Conservation (phyloP, 257 asterid genomes). For the Solanum medicagineum region DNA sequence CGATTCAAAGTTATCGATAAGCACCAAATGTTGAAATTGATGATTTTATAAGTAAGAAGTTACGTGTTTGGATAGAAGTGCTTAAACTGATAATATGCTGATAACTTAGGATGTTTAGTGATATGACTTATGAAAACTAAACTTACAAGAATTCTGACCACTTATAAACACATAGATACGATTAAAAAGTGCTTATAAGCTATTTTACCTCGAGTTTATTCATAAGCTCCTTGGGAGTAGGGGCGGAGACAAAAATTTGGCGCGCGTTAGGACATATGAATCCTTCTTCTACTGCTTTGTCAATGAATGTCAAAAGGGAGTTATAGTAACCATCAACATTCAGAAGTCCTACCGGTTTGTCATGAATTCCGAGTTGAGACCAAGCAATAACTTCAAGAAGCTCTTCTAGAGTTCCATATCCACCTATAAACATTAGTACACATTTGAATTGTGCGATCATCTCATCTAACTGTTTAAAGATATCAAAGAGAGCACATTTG, state of each 20-base stretch:
- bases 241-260: conserved; percentile 29
- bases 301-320: conserved; percentile 18
- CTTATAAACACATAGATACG: background rate
- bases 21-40: background rate
- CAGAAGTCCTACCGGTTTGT: conserved; percentile 30
- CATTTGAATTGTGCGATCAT: background rate
- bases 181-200: background rate
- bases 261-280: conserved; percentile 25
- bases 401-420: conserved; percentile 34
- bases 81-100: background rate
- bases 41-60: background rate
- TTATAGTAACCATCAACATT: conserved; percentile 31
- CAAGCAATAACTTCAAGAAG: conserved; percentile 30
- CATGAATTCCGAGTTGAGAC: conserved; percentile 38
- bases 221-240: conserved; percentile 19
- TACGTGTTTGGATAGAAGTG: background rate
- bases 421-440: conserved; percentile 4
- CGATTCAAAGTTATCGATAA: background rate
- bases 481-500: background rate
- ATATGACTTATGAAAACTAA: background rate
- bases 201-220: conserved; percentile 17
- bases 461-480: background rate
- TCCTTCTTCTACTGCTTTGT: conserved; percentile 31
- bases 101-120: too few species aligned
- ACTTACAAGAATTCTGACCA: too few species aligned